phyloP scores from a whole-genome alignment of 2,329 filamentous ascomycete genomes.

The Phyllosticta citribraziliensis region DNA sequence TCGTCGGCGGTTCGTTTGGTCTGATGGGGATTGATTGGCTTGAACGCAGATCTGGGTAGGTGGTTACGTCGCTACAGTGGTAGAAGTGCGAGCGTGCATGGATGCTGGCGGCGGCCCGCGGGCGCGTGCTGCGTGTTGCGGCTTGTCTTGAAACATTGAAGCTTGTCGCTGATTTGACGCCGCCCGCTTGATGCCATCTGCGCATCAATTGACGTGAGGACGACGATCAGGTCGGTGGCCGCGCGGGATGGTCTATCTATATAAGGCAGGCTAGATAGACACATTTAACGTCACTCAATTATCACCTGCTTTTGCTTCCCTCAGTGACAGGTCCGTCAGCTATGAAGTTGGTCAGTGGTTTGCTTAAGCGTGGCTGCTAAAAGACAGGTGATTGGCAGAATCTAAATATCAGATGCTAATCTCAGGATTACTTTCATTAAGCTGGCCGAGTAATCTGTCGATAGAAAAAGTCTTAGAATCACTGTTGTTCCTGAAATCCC shows the following conservation, averaged over 20 bases:
- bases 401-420: neutral
- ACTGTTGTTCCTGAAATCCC: too few species aligned
- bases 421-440: neutral
- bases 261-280: neutral
- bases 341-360: neutral
- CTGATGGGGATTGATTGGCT: neutral
- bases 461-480: too few species aligned
- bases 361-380: neutral
- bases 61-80: neutral
- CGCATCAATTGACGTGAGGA: neutral
- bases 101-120: neutral
- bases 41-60: neutral
- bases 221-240: neutral
- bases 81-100: neutral
- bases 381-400: neutral
- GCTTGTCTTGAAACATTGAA: neutral
- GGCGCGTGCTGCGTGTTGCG: neutral
- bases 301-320: neutral
- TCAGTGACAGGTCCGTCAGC: too few species aligned
- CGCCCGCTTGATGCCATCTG: constrained; percentile 7
- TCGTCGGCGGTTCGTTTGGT: neutral
- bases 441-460: neutral
- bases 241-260: neutral
- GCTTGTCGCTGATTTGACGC: neutral
- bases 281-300: neutral